Evolutionary conservation across 768 basidiomycete species (phyloP).

Genomic region (Daedaleopsis sinensis): DNA sequence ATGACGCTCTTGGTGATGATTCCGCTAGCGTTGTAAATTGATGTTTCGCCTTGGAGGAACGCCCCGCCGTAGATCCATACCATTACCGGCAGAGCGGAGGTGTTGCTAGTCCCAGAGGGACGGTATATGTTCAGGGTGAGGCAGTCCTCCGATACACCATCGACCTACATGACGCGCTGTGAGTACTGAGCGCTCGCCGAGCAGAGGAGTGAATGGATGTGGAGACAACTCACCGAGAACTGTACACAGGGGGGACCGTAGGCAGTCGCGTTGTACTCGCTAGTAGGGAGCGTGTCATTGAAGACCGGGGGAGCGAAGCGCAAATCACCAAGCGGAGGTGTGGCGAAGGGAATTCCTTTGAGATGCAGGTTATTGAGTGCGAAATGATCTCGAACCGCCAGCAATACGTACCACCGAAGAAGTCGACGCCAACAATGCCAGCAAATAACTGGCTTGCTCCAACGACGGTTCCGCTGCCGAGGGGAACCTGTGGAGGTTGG

Average conservation of each 20-base stretch:
- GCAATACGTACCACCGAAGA: slow-evolving; percentile 33
- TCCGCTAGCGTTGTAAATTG: not conserved
- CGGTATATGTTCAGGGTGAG: slow-evolving; percentile 49
- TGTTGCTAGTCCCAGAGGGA: slow-evolving; percentile 34
- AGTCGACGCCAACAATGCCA: slow-evolving; percentile 30
- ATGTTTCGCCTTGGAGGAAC: slow-evolving; percentile 23
- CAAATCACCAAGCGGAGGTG: slow-evolving; percentile 33
- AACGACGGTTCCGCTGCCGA: slow-evolving; percentile 27
- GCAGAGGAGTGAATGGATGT: not conserved
- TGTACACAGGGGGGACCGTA: slow-evolving; percentile 32
- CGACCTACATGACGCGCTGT: not conserved
- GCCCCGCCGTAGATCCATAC: slow-evolving; percentile 48
- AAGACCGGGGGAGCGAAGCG: slow-evolving; percentile 33
- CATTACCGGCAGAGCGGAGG: slow-evolving; percentile 43
- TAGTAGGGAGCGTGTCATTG: slow-evolving; percentile 7
- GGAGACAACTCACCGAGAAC: slow-evolving; percentile 31
- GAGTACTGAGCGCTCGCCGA: slow-evolving; percentile 28
- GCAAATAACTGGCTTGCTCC: slow-evolving; percentile 16
- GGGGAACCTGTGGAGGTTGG: slow-evolving; percentile 16
- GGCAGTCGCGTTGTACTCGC: slow-evolving; percentile 18
- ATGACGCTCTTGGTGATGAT: slow-evolving; percentile 3
- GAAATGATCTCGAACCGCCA: too few species aligned
- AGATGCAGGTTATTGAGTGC: not conserved
- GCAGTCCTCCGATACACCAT: slow-evolving; percentile 47
- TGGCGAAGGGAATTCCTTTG: slow-evolving; percentile 38